Evolutionary conservation across 2,329 filamentous ascomycete genomes (phyloP), one percentile per base, ranked within the genome.

Genomic region (Pyrenophora teres): DNA sequence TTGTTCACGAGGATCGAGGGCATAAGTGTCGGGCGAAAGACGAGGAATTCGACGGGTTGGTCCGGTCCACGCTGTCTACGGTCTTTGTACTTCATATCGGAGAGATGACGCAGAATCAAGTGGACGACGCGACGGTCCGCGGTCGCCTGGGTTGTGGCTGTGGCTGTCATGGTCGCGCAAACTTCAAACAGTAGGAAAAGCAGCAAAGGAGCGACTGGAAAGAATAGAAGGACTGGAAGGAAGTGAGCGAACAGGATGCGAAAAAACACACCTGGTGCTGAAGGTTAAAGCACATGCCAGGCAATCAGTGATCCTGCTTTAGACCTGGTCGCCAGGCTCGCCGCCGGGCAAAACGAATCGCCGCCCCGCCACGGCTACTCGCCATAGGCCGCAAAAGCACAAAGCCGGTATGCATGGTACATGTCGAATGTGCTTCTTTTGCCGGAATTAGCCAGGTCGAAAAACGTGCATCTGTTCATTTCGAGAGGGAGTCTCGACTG

Each of bases 21-120:
- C 9, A 71, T 59, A 25, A 73, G 56, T 1, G 68, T 69, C n/a
- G 67, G 68, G n/a, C 65, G 63, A 46, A 66, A 67, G 46, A 69
- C 69, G 32, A 71, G 59, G 39, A 71, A 64, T 54, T 70, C 67
- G 5, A 71, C 69, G 2, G 68, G 67, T 23, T 63, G 51, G 36
- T 72, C 66, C 9, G 65, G 64, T n/a, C 67, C 66, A 31, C 49
- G 54, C 46, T 73, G 70, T 41, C 64, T 49, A 35, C 69, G 60
- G 30, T 66, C 61, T 48, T 64, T 69, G 50, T 70, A 68, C 31
- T 59, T 68, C 60, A 65, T 68, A 37, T 64, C 57, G 8, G 67
- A 68, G n/a, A 71, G 59, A 38, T 67, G 61, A 16, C 61, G 52
- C 18, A 71, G 54, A 19, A 71, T 56, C 21, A 43, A 55, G 6